These are phyloP conservation scores for Helicocarpus griseus DNA, from an alignment of 2,329 filamentous ascomycete genomes.

Conservation along the genomic window DNA sequence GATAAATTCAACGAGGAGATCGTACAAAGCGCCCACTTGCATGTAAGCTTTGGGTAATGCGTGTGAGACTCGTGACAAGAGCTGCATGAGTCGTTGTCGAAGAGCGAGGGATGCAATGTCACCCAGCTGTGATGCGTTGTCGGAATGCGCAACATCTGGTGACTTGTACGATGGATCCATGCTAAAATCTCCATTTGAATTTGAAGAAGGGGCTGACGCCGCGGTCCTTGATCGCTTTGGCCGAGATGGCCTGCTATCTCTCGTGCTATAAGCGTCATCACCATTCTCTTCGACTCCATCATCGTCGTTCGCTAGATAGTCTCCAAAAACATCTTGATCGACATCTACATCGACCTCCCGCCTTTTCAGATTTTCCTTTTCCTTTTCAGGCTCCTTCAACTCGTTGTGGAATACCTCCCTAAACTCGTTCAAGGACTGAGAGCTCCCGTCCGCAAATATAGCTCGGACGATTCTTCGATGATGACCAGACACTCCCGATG, in stretches of 20 bases:
- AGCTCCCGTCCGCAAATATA: slow-evolving; percentile 38
- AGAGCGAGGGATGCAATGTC: slow-evolving; percentile 31
- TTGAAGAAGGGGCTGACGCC: neutral
- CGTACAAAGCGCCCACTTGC: slow-evolving; percentile 30
- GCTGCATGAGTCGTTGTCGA: slow-evolving; percentile 35
- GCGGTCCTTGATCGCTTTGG: slow-evolving; percentile 24
- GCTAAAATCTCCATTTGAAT: neutral
- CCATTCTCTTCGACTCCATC: slow-evolving; percentile 23
- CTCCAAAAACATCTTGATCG: slow-evolving; percentile 36
- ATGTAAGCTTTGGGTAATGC: slow-evolving; percentile 27
- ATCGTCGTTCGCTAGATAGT: slow-evolving; percentile 31
- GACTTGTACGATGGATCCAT: slow-evolving; percentile 7
- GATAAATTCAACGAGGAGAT: slow-evolving; percentile 38
- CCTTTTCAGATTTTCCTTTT: slow-evolving; percentile 27
- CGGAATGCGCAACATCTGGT: slow-evolving; percentile 11
- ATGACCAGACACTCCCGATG: slow-evolving; percentile 22
- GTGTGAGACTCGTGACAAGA: slow-evolving; percentile 32
- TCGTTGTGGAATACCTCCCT: slow-evolving; percentile 36
- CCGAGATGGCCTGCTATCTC: slow-evolving; percentile 16
- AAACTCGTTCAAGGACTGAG: slow-evolving; percentile 31
- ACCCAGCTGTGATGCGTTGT: slow-evolving; percentile 25
- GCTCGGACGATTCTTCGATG: slow-evolving; percentile 36
- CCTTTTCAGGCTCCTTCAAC: slow-evolving; percentile 25
- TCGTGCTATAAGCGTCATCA: slow-evolving; percentile 7
- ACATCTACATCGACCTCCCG: slow-evolving; percentile 35